phyloP scores from a whole-genome alignment of 305 asterid species.

The Fraxinus ornus region DNA sequence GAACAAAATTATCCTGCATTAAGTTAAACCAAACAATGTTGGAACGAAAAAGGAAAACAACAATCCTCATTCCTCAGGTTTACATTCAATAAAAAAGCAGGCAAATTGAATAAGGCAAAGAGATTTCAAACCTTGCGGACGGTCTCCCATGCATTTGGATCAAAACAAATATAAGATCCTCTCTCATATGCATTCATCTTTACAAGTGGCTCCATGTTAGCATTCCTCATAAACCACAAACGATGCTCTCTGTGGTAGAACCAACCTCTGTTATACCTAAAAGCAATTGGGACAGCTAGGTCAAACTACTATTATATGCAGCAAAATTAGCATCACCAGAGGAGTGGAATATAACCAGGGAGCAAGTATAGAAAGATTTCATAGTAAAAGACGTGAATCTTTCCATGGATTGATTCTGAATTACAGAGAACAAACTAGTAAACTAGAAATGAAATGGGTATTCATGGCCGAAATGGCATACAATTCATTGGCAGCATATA shows the following conservation, averaged over 20 bases:
- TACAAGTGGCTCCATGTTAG: conserved; percentile 84
- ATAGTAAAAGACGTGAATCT: background rate
- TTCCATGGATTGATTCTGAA: background rate
- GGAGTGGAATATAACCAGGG: background rate
- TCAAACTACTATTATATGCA: conserved; percentile 9
- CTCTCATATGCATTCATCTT: conserved; percentile 76
- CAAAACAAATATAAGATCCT: conserved; percentile 87
- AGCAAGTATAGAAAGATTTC: conserved; percentile 11
- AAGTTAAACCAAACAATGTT: background rate
- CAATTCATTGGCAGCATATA: conserved; percentile 90
- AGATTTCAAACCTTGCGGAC: conserved; percentile 72
- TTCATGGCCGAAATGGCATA: conserved; percentile 39
- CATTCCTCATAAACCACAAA: conserved; percentile 68
- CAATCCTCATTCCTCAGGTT: background rate
- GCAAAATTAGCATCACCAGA: conserved; percentile 9
- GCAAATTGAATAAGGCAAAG: conserved; percentile 7
- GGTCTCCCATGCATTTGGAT: conserved; percentile 99
- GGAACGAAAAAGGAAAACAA: background rate
- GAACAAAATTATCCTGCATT: conserved; percentile 91
- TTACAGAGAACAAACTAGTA: background rate
- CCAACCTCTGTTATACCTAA: conserved; percentile 94
- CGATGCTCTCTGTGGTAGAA: conserved; percentile 83
- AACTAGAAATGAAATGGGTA: background rate
- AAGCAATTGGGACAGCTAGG: conserved; percentile 19
- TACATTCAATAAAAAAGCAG: background rate